Base-by-base conservation (phyloP, 257 asterid genomes). In the Coffea canephora region DNA sequence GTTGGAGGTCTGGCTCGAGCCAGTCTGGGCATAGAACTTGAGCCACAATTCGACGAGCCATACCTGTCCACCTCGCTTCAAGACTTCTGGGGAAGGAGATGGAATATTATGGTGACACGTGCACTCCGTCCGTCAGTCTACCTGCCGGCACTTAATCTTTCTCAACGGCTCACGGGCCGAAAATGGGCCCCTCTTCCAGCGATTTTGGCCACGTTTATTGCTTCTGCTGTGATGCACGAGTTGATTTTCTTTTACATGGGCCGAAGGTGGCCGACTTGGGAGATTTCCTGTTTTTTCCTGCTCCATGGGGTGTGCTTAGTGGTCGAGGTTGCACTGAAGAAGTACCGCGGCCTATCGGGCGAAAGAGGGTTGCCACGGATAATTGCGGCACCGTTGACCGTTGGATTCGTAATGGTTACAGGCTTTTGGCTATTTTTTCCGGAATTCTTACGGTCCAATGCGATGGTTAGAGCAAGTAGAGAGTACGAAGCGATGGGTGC, bases 81-180 rank as follows among this genome's bases (percentile, higher is more conserved):
- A 74, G 90, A 87, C 4, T 89, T 87, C 39, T 87, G 89, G 90
- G 90, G 92, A 3, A 18, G 82, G 27, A 82, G 89, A 25, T 89
- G 90, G 83, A 79, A 89, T 31, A 27, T 87, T 3, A 87, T 83
- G 88, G 88, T 86, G 62, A 71, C 87, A 0, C 79, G 87, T 18
- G 79, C 84, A 46, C 78, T 88, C 0, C 87, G 71, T n/a, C 92
- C 92, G 2, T 77, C 90, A 0, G 82, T 87, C 4, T 85, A 82
- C 50, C 64, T 76, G 16, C 89, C 90, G 6, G 80, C 85, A 0
- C 16, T 75, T 72, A 2, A 57, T 14, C 6, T 71, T 4, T 69
- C 76, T 5, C 9, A 66, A 0, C 65, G 39, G 21, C 2, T 87
- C 31, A 65, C 72, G 65, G 86, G 84, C 75, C 83, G 87, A 23